Evolutionary conservation across 345 rosid species (phyloP).

Genomic region (Clarkia xantiana): DNA sequence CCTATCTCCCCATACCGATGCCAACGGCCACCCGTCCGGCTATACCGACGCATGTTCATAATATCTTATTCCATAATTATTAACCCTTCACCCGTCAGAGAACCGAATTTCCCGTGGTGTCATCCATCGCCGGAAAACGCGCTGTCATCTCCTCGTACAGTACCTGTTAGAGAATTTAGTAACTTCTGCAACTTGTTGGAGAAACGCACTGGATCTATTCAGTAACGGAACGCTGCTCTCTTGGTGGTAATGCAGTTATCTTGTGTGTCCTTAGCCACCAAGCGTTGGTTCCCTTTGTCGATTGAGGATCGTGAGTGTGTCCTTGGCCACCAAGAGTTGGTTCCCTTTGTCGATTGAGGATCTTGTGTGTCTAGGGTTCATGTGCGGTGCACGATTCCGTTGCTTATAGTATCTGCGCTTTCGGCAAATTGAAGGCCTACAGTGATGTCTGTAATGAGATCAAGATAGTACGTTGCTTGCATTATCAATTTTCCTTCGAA

Average conservation of each 20-base stretch:
- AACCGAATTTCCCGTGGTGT: slow-evolving; percentile 19
- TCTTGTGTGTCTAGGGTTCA: slow-evolving; percentile 79
- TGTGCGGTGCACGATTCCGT: slow-evolving; percentile 14
- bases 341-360: slow-evolving; percentile 17
- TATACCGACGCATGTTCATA: no score
- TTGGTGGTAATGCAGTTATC: slow-evolving; percentile 58
- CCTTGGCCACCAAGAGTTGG: slow-evolving; percentile 20
- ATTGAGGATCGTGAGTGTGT: slow-evolving; percentile 62
- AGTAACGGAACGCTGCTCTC: no score
- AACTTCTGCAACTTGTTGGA: slow-evolving; percentile 13
- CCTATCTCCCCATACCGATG: no score
- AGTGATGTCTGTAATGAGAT: slow-evolving; percentile 55
- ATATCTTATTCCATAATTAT: no score
- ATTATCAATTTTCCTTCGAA: slow-evolving; percentile 1
- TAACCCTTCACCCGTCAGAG: no score
- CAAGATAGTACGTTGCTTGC: slow-evolving; percentile 51
- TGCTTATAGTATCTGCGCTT: slow-evolving; percentile 11
- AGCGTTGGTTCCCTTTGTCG: slow-evolving; percentile 16
- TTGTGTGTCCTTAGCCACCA: slow-evolving; percentile 18
- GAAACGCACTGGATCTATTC: slow-evolving; percentile 55
- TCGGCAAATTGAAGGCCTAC: slow-evolving; percentile 12
- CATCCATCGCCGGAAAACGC: slow-evolving; percentile 1
- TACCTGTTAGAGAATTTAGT: neutral
- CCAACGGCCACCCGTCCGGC: no score
- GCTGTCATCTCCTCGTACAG: neutral